Conservation (phyloP, 495 filamentous ascomycete species). For the Tricharina praecox region DNA sequence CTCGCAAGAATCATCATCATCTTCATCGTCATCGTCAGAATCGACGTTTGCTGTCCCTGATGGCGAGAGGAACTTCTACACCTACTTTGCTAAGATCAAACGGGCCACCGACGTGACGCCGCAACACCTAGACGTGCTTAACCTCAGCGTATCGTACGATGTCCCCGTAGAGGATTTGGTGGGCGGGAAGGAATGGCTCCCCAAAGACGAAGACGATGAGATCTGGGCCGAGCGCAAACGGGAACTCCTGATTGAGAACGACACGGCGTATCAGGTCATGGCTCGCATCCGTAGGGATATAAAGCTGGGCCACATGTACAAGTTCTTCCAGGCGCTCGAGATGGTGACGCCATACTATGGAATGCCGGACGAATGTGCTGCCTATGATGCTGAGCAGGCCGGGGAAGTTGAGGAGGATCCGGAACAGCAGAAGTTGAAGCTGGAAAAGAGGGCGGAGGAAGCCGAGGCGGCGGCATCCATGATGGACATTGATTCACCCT, state of each 20-base stretch:
- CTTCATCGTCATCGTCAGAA: conserved; percentile 12
- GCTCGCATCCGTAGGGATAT: conserved; percentile 20
- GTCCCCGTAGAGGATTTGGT: conserved; percentile 21
- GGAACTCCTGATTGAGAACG: conserved; percentile 21
- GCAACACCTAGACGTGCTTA: conserved; percentile 21
- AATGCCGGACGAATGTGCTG: conserved; percentile 13
- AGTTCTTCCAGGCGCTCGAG: conserved; percentile 24
- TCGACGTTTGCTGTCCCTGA: conserved; percentile 14
- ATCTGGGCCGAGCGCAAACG: conserved; percentile 13
- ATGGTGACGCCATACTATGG: conserved; percentile 20
- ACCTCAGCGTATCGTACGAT: conserved; percentile 23
- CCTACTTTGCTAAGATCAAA: conserved; percentile 21
- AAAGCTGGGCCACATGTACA: conserved; percentile 25
- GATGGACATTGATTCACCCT: conserved; percentile 4
- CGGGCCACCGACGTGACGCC: conserved; percentile 24
- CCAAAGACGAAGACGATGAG: conserved; percentile 17
- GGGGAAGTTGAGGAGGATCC: conserved; percentile 13
- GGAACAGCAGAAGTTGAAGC: conserved; percentile 11
- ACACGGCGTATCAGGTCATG: conserved; percentile 17
- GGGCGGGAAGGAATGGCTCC: conserved; percentile 10
- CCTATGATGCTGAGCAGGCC: neutral
- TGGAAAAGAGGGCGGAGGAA: conserved; percentile 14
- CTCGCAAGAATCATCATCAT: too few species aligned
- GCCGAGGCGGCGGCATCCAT: neutral
- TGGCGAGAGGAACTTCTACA: conserved; percentile 18